Percentiles rank a stretch among this genome's conserved stretches.
These are phyloP conservation scores for Ramularia endophylla DNA, from an alignment of 2,329 filamentous ascomycete genomes.

Conservation along the genomic window DNA sequence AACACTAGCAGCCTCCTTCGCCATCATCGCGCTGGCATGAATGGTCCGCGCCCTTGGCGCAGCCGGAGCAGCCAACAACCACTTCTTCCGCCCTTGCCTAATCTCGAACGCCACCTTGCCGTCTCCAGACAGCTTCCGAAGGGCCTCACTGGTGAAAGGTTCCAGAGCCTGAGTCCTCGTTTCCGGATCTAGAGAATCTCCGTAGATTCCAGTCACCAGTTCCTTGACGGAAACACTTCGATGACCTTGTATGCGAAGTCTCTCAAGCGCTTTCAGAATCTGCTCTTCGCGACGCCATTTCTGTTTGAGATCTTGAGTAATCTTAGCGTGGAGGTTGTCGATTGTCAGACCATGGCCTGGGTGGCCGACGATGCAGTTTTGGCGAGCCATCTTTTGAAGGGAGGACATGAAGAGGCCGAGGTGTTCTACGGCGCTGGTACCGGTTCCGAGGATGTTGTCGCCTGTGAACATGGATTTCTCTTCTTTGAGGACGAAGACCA, in stretches of 20 bases:
- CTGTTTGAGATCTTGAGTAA: conserved; percentile 32
- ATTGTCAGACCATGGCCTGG: conserved; percentile 43
- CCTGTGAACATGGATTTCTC: conserved; percentile 36
- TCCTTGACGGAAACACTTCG: conserved; percentile 37
- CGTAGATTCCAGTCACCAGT: conserved; percentile 42
- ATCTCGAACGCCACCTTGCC: conserved; percentile 26
- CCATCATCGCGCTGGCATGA: too few species aligned
- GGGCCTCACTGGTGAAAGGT: conserved; percentile 59
- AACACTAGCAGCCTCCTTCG: too few species aligned
- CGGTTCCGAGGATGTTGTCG: conserved; percentile 36
- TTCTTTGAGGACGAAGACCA: conserved; percentile 33
- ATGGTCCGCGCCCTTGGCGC: too few species aligned
- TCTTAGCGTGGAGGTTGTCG: conserved; percentile 34
- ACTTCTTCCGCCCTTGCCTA: too few species aligned
- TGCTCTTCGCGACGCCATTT: conserved; percentile 39
- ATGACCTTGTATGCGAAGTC: conserved; percentile 16
- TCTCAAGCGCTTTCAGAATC: conserved; percentile 32
- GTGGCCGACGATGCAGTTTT: conserved; percentile 36
- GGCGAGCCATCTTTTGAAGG: conserved; percentile 17
- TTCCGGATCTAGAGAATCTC: conserved; percentile 32
- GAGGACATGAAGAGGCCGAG: conserved; percentile 34
- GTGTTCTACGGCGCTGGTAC: conserved; percentile 37
- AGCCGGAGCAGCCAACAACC: too few species aligned
- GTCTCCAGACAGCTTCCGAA: conserved; percentile 55
- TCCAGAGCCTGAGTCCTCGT: conserved; percentile 63